Percentiles rank a stretch among this genome's conserved stretches.
phyloP scores from a whole-genome alignment of 179 eudicot genomes.

The Sideroxylon spinosum region DNA sequence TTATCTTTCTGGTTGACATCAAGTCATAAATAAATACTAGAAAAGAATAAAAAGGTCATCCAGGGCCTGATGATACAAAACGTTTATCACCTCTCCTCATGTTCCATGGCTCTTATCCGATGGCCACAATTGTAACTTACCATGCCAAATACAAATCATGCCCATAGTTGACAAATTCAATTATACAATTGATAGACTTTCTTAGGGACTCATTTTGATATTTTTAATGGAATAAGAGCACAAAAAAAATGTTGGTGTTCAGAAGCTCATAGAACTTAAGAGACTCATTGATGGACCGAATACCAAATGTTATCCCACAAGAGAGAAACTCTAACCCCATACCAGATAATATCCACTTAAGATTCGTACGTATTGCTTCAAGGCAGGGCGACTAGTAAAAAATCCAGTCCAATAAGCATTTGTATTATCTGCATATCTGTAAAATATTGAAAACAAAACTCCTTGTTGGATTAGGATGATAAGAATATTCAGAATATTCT shows the following conservation, averaged over 20 bases:
- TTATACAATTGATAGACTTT: not conserved
- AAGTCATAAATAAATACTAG: not conserved
- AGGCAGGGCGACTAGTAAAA: slow-evolving; percentile 83
- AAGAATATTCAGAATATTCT: not conserved
- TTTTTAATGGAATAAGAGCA: not conserved
- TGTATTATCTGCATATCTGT: slow-evolving; percentile 69
- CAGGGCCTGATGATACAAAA: not conserved
- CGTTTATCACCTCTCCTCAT: not conserved
- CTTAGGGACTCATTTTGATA: not conserved
- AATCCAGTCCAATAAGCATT: slow-evolving; percentile 88
- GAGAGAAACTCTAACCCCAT: slow-evolving; percentile 12
- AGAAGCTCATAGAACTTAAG: not conserved
- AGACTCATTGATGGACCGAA: not conserved
- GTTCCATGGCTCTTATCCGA: not conserved
- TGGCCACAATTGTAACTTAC: not conserved
- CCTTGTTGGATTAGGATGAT: not conserved
- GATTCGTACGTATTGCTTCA: slow-evolving; percentile 65
- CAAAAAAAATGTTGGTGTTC: not conserved
- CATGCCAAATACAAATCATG: not conserved
- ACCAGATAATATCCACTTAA: slow-evolving; percentile 92
- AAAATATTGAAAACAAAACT: slow-evolving; percentile 13
- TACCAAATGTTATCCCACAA: not conserved
- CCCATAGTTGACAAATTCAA: not conserved
- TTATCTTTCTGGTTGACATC: not conserved
- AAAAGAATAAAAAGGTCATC: not conserved